Evolutionary conservation across 148 eudicot species (phyloP).

Genomic region (Oxyria digyna): DNA sequence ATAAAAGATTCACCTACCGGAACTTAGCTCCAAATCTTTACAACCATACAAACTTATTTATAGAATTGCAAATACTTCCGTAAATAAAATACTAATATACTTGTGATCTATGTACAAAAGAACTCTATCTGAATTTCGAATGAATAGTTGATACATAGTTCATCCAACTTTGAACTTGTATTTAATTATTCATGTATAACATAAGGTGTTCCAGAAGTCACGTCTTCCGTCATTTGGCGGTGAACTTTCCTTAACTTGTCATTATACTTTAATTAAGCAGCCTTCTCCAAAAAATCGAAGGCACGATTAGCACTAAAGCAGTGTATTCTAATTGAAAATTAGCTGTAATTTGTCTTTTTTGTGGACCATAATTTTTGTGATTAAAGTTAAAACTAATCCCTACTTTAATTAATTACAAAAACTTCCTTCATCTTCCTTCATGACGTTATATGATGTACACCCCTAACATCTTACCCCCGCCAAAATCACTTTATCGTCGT

Average conservation of each 20-base stretch:
- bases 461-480: not conserved
- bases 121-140: too few relatives aligned
- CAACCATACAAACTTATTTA: too few relatives aligned
- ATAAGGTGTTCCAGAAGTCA: not conserved
- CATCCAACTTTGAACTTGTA: not conserved
- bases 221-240: not conserved
- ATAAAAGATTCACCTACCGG: too few relatives aligned
- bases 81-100: too few relatives aligned
- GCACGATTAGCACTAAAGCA: not conserved
- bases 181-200: not conserved
- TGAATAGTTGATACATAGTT: not conserved
- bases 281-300: not conserved
- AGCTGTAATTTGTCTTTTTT: constrained; percentile 1
- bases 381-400: not conserved
- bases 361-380: not conserved
- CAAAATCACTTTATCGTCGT: not conserved
- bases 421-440: not conserved
- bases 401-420: not conserved
- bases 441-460: not conserved
- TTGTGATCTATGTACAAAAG: too few relatives aligned
- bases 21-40: too few relatives aligned
- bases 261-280: not conserved
- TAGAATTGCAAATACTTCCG: too few relatives aligned
- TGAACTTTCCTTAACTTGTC: not conserved
- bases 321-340: not conserved